These are phyloP conservation scores for Panus rudis DNA, from an alignment of 768 basidiomycete species.

Conservation along the genomic window DNA sequence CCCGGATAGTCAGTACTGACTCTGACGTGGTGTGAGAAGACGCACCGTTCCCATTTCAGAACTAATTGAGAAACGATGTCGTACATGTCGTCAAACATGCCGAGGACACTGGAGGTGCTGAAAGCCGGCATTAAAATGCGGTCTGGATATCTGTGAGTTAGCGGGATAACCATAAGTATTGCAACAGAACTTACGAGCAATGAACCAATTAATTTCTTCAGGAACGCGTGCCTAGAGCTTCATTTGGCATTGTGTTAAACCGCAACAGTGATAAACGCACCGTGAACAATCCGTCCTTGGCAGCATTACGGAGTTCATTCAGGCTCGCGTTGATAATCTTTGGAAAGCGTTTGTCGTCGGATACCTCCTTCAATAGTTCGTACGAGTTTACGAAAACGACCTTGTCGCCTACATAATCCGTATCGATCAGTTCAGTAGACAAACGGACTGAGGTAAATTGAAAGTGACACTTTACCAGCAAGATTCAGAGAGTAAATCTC, in stretches of 20 bases:
- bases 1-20: no score
- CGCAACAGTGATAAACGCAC: conserved; percentile 10
- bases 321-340: conserved; percentile 30
- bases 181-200: conserved; percentile 31
- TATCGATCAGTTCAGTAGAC: no score
- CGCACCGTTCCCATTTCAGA: conserved; percentile 36
- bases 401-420: conserved; percentile 10
- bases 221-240: conserved; percentile 22
- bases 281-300: conserved; percentile 37
- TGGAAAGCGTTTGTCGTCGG: conserved; percentile 35
- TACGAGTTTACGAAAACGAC: conserved; percentile 28
- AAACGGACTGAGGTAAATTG: no score
- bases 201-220: conserved; percentile 39
- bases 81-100: conserved; percentile 43
- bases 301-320: conserved; percentile 28
- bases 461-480: conserved; percentile 16
- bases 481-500: conserved; percentile 12
- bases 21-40: no score
- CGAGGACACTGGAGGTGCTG: conserved; percentile 34
- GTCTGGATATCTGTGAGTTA: no score
- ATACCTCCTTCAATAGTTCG: conserved; percentile 34
- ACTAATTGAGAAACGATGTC: conserved; percentile 38
- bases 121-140: conserved; percentile 36
- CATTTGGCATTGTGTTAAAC: neutral
- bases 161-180: neutral